Evolutionary conservation across 2,329 filamentous ascomycete genomes (phyloP).

Genomic region (Neofusicoccum umdonicola): DNA sequence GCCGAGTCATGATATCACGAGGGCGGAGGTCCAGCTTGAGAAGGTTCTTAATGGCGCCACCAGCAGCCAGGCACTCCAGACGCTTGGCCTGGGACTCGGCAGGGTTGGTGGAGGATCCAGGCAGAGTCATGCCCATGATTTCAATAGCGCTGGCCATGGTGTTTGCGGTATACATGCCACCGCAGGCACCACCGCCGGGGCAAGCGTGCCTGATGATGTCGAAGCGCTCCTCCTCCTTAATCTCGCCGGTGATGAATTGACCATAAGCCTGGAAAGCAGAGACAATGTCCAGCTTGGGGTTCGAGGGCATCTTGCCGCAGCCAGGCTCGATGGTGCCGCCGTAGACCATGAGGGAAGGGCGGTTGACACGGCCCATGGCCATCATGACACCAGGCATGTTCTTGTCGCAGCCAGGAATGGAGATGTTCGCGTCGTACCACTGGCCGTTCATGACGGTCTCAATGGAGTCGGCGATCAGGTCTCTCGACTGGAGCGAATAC

Average conservation of each 20-base stretch:
- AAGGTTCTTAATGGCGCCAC: conserved; percentile 50
- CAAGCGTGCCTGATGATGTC: conserved; percentile 94
- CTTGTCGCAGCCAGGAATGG: conserved; percentile 97
- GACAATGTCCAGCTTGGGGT: conserved; percentile 82
- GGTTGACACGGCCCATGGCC: conserved; percentile 92
- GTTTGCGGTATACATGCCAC: conserved; percentile 68
- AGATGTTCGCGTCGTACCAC: conserved; percentile 98
- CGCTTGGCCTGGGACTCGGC: conserved; percentile 52
- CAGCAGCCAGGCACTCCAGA: conserved; percentile 49
- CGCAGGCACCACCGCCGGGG: conserved; percentile 78
- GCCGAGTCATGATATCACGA: conserved; percentile 48
- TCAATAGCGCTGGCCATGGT: conserved; percentile 54
- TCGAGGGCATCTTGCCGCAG: conserved; percentile 64
- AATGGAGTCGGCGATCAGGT: conserved; percentile 96
- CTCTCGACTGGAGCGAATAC: conserved; percentile 88
- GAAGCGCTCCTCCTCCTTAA: conserved; percentile 85
- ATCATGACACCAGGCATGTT: conserved; percentile 75
- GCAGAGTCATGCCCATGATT: conserved; percentile 50
- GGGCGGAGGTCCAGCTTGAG: conserved; percentile 52
- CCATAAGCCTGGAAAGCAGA: conserved; percentile 98
- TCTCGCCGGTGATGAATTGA: conserved; percentile 87
- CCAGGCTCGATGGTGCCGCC: conserved; percentile 92
- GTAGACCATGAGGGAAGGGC: conserved; percentile 96
- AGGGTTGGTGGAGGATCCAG: conserved; percentile 52
- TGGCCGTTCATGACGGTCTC: conserved; percentile 99